Conservation (phyloP, 2,329 filamentous ascomycete species). For the Aspergillus candidus region DNA sequence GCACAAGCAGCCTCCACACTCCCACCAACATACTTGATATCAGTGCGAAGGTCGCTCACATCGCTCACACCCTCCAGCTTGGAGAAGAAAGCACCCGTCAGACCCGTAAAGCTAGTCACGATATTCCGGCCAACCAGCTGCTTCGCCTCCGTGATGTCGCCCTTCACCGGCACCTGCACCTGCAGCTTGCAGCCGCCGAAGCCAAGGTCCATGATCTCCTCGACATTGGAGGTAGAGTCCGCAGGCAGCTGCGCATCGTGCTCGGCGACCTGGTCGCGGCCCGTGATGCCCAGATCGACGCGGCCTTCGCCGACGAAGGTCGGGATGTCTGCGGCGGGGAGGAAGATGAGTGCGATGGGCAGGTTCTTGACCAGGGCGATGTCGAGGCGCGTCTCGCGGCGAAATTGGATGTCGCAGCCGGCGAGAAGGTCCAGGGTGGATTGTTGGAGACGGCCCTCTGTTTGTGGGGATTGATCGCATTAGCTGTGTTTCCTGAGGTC, state of each 20-base stretch:
- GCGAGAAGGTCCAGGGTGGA: conserved; percentile 83
- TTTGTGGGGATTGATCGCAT: conserved; percentile 4
- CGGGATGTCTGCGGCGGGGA: conserved; percentile 93
- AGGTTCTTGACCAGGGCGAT: conserved; percentile 98
- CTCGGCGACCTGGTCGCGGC: conserved; percentile 85
- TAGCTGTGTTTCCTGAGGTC: conserved; percentile 5
- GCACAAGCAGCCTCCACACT: conserved; percentile 97
- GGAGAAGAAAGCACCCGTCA: conserved; percentile 78
- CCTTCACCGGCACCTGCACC: conserved; percentile 92
- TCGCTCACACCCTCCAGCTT: conserved; percentile 55
- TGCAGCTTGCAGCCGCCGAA: conserved; percentile 91
- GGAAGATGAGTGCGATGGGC: conserved; percentile 90
- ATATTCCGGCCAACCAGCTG: conserved; percentile 89
- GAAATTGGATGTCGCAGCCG: conserved; percentile 94
- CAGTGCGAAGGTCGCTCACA: conserved; percentile 57
- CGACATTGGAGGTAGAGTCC: conserved; percentile 54
- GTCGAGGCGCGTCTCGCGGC: conserved; percentile 88
- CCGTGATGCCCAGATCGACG: conserved; percentile 91
- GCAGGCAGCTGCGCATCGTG: conserved; percentile 58
- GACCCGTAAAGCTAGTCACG: conserved; percentile 86
- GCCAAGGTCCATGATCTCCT: conserved; percentile 81
- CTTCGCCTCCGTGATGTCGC: conserved; percentile 60
- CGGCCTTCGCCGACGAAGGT: conserved; percentile 94
- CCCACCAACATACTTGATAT: conserved; percentile 88
- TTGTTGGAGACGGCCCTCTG: conserved; percentile 89